Evolutionary conservation across 2,329 filamentous ascomycete genomes (phyloP), one percentile per base, ranked within the genome.

Genomic region (Alternaria longipes): DNA sequence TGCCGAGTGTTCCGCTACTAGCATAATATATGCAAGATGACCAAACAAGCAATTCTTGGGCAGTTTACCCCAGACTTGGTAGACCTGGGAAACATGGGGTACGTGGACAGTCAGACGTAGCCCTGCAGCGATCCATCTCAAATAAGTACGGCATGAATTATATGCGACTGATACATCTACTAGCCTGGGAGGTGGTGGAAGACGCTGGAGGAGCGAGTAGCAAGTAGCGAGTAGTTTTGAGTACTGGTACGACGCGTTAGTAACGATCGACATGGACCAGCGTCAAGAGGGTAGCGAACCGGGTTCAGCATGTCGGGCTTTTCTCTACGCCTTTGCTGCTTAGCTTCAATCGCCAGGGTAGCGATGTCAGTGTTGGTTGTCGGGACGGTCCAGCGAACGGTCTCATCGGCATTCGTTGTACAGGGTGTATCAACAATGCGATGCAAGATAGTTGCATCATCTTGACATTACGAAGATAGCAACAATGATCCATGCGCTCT

Each of bases 1-100:
- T 64, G 54, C 59, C 62, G 52, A 59, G 44, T 44, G n/a, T 64
- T 64, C 59, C 59, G 49, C 26, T 41, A 24, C 12, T 5, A 32
- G 8, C 41, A 40, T 32, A 16, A 47, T 26, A n/a, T 51, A 51
- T 44, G 40, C 44, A 46, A 12, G 34, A 55, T 52, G 44, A 46
- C 44, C 49, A 20, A 46, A 59, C 7, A 59, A 53, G 56, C 56
- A 22, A 49, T 53, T 46, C 16, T 30, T 8, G 41, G 38, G 22
- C 34, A 5, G 16, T 14, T 38, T 54, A 59, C 45, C 56, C 59
- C 56, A 38, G 38, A 26, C 49, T 54, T 54, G 30, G 51, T 30
- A 44, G n/a, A 40, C 24, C 32, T 42, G 49, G 24, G 14, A 28
- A 12, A 11, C 54, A 46, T 41, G 55, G 45, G 45, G 55, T 54